Base-by-base conservation (phyloP, 192 early-diverging fungal species). In the Podila verticillata region DNA sequence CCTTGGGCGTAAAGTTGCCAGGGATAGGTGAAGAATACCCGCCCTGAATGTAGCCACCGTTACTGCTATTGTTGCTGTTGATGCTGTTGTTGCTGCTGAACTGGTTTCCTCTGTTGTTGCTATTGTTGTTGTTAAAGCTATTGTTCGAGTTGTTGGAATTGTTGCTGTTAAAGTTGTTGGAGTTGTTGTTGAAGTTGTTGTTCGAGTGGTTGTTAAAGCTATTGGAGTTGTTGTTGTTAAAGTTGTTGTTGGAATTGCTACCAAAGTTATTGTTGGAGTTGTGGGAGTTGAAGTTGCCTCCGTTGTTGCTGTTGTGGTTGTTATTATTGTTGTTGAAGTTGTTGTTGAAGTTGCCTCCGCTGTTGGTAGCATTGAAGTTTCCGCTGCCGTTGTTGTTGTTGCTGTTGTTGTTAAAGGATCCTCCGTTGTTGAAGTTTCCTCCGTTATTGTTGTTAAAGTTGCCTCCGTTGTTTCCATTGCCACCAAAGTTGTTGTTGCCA, bases 391-490 rank as follows among this genome's bases (percentile, higher is more conserved):
- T 70, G 61, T 19, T 24, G 24, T 56, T 60, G 35, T 20, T 31
- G 22, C 61, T 28, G 31, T 31, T 24, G 20, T 48, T 61, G 48
- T 63, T 71, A 51, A 57, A 57, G 61, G 26, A 49, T 20, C 29
- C 47, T 19, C 47, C 29, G 29, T 17, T 24, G 62, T 61, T 58
- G 48, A 19, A 36, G 63, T 51, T 61, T 7, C 9, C 9, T 9
- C 54, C 56, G 10, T 49, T 44, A 34, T 29, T 58, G 36, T 49
- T 61, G 58, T 61, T 61, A 44, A 32, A 48, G 17, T 36, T 36
- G 15, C 67, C 58, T 26, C 5, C 39, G 20, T 66, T 70, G 68
- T 66, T 70, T 35, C 59, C 64, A 20, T 75, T 75, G 51, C 61
- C 61, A 17, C 59, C 57, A n/a, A n/a, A n/a, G n/a, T n/a, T n/a